Percentiles rank a stretch among this genome's conserved stretches.
Evolutionary conservation across 106 monocot genomes (phyloP).

Genomic region (Narthecium ossifragum): DNA sequence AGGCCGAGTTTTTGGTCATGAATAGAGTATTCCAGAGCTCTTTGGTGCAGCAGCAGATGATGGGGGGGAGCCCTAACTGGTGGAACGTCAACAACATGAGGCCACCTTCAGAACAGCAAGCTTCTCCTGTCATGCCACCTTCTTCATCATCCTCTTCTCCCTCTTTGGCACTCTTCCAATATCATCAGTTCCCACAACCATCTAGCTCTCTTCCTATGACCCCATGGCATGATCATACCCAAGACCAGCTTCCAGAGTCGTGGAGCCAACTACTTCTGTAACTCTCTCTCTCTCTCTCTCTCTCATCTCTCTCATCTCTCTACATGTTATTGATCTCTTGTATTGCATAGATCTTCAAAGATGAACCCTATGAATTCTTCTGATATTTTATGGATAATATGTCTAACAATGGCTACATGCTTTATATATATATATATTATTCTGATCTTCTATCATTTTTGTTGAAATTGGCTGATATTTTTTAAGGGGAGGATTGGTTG

Average conservation of each 20-base stretch:
- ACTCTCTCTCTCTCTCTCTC: slow-evolving; percentile 3
- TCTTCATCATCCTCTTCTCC: slow-evolving; percentile 15
- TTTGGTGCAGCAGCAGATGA: slow-evolving; percentile 52
- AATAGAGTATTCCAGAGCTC: slow-evolving; percentile 49
- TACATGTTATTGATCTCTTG: too few species aligned
- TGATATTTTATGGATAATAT: too few species aligned
- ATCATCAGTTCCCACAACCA: slow-evolving; percentile 22
- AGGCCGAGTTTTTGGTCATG: slow-evolving; percentile 16
- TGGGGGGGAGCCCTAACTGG: slow-evolving; percentile 35
- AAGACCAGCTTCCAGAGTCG: background rate
- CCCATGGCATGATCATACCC: slow-evolving; percentile 1
- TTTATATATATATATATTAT: background rate
- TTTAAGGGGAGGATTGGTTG: slow-evolving; percentile 52
- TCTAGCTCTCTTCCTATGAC: slow-evolving; percentile 11
- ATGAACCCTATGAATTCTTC: too few species aligned
- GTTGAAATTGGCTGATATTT: background rate
- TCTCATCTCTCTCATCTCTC: background rate
- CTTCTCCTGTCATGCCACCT: slow-evolving; percentile 22
- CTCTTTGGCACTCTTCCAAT: slow-evolving; percentile 4
- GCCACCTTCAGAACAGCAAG: slow-evolving; percentile 7
- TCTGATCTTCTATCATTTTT: too few species aligned
- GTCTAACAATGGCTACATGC: too few species aligned
- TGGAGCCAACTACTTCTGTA: slow-evolving; percentile 6
- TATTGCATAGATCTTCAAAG: too few species aligned
- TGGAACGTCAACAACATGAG: slow-evolving; percentile 39